These are phyloP conservation scores for Ophiorrhiza pumila DNA, from an alignment of 257 asterid species.

Conservation along the genomic window DNA sequence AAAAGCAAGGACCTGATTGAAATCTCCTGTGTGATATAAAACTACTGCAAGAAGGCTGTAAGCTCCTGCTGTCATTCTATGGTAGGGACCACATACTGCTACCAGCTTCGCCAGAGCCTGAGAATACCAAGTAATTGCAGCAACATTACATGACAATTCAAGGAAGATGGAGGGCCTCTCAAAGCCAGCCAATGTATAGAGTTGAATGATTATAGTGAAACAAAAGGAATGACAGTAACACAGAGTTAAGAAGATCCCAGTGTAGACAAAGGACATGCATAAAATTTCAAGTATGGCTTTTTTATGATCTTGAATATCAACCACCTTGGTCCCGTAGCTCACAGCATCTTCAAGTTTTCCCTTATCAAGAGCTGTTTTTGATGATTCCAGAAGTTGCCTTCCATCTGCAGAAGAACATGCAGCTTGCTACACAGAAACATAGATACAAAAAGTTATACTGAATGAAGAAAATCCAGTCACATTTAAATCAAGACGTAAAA, in stretches of 20 bases:
- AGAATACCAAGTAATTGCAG: conserved; percentile 12
- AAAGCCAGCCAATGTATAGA: not conserved
- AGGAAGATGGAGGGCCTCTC: not conserved
- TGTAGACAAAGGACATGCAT: not conserved
- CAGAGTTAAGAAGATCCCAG: not conserved
- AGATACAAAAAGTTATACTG: conserved; percentile 13
- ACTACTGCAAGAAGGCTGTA: conserved; percentile 98
- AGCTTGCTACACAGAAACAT: conserved; percentile 65
- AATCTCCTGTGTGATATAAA: conserved; percentile 92
- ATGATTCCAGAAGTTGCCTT: conserved; percentile 88
- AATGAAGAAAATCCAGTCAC: conserved; percentile 9
- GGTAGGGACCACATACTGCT: conserved; percentile 92
- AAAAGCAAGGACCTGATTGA: conserved; percentile 68
- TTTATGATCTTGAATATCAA: conserved; percentile 8
- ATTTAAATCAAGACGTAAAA: conserved; percentile 7
- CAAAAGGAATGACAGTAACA: not conserved
- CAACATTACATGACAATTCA: not conserved
- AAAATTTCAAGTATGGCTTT: conserved; percentile 6
- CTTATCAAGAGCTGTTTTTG: conserved; percentile 87
- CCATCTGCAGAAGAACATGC: conserved; percentile 98
- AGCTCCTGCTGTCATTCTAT: conserved; percentile 95
- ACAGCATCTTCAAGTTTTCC: conserved; percentile 97
- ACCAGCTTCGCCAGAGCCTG: conserved; percentile 95
- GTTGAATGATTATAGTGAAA: not conserved
- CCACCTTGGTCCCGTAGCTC: conserved; percentile 89